Conservation (phyloP, 169 alveolate species). For the Plasmodium adleri region DNA sequence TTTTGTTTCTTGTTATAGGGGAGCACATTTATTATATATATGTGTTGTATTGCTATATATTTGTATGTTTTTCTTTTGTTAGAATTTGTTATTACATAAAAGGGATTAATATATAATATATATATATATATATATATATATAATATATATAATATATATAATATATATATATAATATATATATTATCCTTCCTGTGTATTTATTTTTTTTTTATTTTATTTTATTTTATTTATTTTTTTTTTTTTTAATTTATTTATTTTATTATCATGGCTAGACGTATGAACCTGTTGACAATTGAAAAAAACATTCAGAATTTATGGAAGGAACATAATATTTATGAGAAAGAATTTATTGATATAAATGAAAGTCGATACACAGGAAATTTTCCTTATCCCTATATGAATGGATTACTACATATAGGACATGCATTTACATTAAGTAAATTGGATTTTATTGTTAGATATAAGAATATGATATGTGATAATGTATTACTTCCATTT, state of each 20-base stretch:
- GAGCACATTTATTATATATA: no score
- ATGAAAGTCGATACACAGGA: conserved; percentile 92
- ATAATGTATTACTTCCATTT: conserved; percentile 97
- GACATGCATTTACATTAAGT: conserved; percentile 98
- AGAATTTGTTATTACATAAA: neutral
- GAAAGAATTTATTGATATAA: conserved; percentile 87
- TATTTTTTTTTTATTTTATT: neutral
- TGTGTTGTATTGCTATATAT: no score
- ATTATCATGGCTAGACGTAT: conserved; percentile 90
- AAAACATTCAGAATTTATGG: conserved; percentile 91
- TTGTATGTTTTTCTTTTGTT: neutral
- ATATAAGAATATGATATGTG: conserved; percentile 95
- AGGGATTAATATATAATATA: neutral
- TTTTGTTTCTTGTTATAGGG: no score
- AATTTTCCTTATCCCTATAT: conserved; percentile 99
- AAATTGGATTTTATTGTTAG: conserved; percentile 98
- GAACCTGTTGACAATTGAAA: conserved; percentile 90
- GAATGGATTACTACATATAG: conserved; percentile 99
- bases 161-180: no score
- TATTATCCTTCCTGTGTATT: no score
- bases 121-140: conserved; percentile 26
- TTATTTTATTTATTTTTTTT: neutral
- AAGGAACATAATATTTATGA: conserved; percentile 89
- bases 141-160: neutral
- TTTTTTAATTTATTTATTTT: no score